Base-by-base conservation (phyloP, 345 rosid species). In the Geranium rotundifolium region DNA sequence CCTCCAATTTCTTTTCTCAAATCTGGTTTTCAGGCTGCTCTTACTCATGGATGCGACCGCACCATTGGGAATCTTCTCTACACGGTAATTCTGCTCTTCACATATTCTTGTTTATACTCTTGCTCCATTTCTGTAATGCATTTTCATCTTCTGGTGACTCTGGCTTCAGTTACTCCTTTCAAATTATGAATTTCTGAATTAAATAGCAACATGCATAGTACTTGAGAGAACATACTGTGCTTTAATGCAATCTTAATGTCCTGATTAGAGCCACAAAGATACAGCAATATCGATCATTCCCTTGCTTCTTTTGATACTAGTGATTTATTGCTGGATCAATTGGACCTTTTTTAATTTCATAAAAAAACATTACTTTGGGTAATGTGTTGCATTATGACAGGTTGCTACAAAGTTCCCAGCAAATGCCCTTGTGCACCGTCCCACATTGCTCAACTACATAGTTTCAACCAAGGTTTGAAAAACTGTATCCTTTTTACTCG, bases 401-500 rank as follows among this genome's bases (percentile, higher is more conserved):
- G 99, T 90, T 59, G 86, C 99, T 59, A 86, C 97, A 17, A 82
- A 85, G 73, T 85, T 65, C 75, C 96, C 88, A 0, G 68, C 91
- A 4, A 90, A 78, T 79, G 91, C 95, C 16, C 82, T 86, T 52
- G 77, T 76, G 30, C 99, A 95, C 75, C 89, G 99, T 23, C 89
- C 91, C 27, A 76, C 75, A 46, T 70, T 95, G 79, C 81, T 90
- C 14, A 65, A 70, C 54, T 85, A 84, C 67, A 73, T 95, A 29
- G 85, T 84, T 54, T 79, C 91, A 34, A 71, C 84, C 7, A 82
- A 88, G 95, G 97, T 90, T 57, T 6, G 72, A 29, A 39, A 50
- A n/a, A 41, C 14, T 1, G 17, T 50, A 1, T 60, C 17, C 54
- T 18, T 12, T 34, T 7, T 17, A 27, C 12, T 12, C 1, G 2